These are phyloP conservation scores for Tubosaeta sp. DNA, from an alignment of 768 basidiomycete species.

Conservation along the genomic window DNA sequence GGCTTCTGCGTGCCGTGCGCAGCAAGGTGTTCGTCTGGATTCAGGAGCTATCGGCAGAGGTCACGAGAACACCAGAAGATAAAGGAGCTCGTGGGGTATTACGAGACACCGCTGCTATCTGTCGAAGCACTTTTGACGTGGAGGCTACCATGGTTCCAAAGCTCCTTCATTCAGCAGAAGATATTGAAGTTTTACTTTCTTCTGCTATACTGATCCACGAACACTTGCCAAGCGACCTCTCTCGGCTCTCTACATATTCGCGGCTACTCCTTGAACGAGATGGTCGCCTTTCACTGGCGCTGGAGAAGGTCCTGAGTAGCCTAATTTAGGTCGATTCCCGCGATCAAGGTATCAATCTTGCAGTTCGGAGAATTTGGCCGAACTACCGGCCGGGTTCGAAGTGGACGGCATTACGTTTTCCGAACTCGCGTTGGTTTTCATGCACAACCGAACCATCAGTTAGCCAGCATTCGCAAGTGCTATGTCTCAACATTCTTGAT, in stretches of 20 bases:
- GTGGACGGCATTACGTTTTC: constrained; percentile 22
- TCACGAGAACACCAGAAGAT: neutral
- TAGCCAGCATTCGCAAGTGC: constrained; percentile 17
- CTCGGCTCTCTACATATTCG: constrained; percentile 5
- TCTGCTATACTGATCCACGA: constrained; percentile 33
- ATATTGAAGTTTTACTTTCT: constrained; percentile 28
- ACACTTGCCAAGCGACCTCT: constrained; percentile 19
- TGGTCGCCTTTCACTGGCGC: constrained; percentile 27
- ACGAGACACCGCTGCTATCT: constrained; percentile 18
- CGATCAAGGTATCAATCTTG: constrained; percentile 28
- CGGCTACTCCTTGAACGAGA: constrained; percentile 28
- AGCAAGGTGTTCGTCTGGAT: constrained; percentile 34
- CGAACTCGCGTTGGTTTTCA: constrained; percentile 29
- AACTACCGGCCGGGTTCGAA: constrained; percentile 21
- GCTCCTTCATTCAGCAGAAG: constrained; percentile 19
- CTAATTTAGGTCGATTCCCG: constrained; percentile 5
- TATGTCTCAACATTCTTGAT: constrained; percentile 38
- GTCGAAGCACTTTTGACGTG: constrained; percentile 29
- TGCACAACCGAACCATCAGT: constrained; percentile 17
- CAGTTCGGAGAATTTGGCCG: constrained; percentile 30
- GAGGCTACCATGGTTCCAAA: neutral
- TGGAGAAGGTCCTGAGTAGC: constrained; percentile 19
- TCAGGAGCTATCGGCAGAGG: no score
- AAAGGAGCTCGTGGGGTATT: constrained; percentile 5
- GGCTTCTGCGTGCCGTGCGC: constrained; percentile 31